Evolutionary conservation across 2,329 filamentous ascomycete species (phyloP), one percentile per base, ranked within the genome.

Genomic region (Fusarium falciforme): DNA sequence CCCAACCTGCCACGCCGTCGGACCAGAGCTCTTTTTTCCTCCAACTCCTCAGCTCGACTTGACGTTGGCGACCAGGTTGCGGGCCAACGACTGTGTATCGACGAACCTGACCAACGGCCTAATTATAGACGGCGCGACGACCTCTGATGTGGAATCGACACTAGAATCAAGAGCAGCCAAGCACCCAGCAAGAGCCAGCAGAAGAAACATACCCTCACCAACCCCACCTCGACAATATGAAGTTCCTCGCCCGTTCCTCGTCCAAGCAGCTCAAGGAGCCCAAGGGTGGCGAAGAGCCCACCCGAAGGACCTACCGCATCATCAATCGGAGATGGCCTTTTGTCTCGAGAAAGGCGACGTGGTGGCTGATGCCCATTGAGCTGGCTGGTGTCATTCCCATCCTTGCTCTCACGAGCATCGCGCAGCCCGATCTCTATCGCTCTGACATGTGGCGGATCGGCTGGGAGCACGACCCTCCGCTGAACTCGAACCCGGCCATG

Each of bases 371-470:
- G 85, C 78, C 89, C 59, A 79, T 91, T 61, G 93, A 96, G 83
- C 87, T 95, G 61, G 82, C 84, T 40, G 88, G 91, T 72, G 89
- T 91, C 27, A 85, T 96, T 65, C 88, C 90, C 17, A 84, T 89
- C 59, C 87, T 96, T 72, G 88, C 93, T 40, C 87, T 95, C 61
- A 93, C 93, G 80, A 93, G 90, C 75, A 90, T 95, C 77, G 89
- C 93, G 36, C 91, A 93, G 75, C 93, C 93, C 17, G 89, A 95
- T 80, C 86, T 91, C 63, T 95, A 92, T 82, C 90, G 93, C 55
- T 91, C 90, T 10, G 89, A 88, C 74, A 84, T 95, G 77, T 96
- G 93, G 93, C 85, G 88, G 79, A 90, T 94, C 77, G 93, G 93
- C 72, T 90, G 86, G 68, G 87, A 92, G 63, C 86, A 93, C 79